Conservation (phyloP, 805 yeast genomes). For the Schwanniomyces pseudopolymorphus region DNA sequence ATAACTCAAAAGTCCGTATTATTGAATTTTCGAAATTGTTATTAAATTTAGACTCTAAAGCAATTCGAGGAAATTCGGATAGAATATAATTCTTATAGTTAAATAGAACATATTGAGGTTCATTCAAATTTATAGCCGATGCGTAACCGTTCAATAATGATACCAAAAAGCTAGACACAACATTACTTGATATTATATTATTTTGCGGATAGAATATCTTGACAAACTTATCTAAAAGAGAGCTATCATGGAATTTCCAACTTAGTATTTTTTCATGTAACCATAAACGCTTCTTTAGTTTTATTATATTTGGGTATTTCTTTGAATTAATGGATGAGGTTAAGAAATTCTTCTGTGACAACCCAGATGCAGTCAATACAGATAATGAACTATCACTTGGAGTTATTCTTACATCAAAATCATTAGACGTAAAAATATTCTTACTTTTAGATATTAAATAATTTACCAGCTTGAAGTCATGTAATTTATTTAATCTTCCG, state of each 20-base stretch:
- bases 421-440: constrained; percentile 4
- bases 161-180: constrained; percentile 18
- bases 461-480: constrained; percentile 9
- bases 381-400: not conserved
- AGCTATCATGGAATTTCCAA: constrained; percentile 19
- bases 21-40: constrained; percentile 16
- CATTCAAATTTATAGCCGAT: constrained; percentile 17
- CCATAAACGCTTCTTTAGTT: constrained; percentile 29
- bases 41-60: constrained; percentile 14
- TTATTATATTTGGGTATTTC: constrained; percentile 2
- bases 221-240: constrained; percentile 12
- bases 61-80: constrained; percentile 25
- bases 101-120: constrained; percentile 22
- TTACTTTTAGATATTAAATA: constrained; percentile 13
- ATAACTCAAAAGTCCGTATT: constrained; percentile 12
- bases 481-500: constrained; percentile 8
- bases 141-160: constrained; percentile 21
- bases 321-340: constrained; percentile 3
- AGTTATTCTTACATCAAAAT: constrained; percentile 2
- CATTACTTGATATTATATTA: constrained; percentile 10
- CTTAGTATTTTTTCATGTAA: constrained; percentile 19
- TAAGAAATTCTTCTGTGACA: constrained; percentile 3
- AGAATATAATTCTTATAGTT: constrained; percentile 38
- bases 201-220: constrained; percentile 7
- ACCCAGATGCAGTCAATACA: not conserved